Base-by-base conservation (phyloP, 106 monocot species). In the Allium cepa region DNA sequence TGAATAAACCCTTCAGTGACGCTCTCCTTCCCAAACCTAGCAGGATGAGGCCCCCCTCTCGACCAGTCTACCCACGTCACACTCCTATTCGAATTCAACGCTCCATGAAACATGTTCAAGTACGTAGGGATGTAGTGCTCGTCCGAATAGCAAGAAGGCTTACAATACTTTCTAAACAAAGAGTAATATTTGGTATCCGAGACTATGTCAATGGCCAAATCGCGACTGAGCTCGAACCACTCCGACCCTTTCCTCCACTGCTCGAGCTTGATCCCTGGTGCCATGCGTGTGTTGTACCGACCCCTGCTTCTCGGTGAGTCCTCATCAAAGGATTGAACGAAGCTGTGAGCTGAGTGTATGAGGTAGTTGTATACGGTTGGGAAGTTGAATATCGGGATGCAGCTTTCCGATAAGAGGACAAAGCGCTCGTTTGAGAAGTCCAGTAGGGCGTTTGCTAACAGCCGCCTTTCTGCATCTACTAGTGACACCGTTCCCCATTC, bases 41-140 rank as follows among this genome's bases (percentile, higher is more conserved):
- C 72, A 26, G 78, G 78, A 15, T 78, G 78, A 2, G 78, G 72
- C 4, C 72, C 78, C 9, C n/a, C 28, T 52, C 72, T 72, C 7
- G 78, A 78, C 78, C 78, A 78, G 47, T 78, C 78, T 2, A 78
- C 78, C 78, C 78, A 78, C 0, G 78, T 78, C 13, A 78, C 72
- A 7, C 67, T 78, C 52, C 78, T 61, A 51, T 78, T 78, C 0
- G 78, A 71, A 17, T 67, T 78, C 45, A 72, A 17, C 8, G 45
- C 17, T 26, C 72, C 72, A 52, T 68, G 72, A 59, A 78, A 78
- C 78, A 78, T 78, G 67, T 72, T 78, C 72, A 78, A 56, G 60
- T 72, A 78, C 0, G 78, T 78, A 2, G 72, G 78, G 48, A 78
- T 66, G 59, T 78, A 78, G 48, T 78, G 78, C 72, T 78, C 72